Percentiles rank a stretch among this genome's conserved stretches.
phyloP scores from a whole-genome alignment of 345 rosid genomes.

The Eutrema yunnanense region DNA sequence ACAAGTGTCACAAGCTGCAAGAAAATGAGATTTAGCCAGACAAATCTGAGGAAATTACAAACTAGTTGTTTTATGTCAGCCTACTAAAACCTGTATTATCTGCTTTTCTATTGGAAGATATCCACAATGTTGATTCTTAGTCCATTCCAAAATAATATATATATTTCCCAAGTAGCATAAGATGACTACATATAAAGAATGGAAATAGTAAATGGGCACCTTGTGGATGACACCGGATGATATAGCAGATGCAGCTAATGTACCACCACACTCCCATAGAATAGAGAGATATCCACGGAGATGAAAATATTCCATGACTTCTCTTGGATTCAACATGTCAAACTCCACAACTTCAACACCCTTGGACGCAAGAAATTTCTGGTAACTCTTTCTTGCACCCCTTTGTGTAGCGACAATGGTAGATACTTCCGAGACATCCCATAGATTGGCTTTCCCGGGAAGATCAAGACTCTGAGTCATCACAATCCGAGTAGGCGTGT shows the following conservation, averaged over 20 bases:
- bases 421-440: constrained; percentile 78
- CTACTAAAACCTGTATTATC: not conserved
- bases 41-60: not conserved
- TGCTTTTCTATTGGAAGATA: not conserved
- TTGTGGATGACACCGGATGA: constrained; percentile 86
- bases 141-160: not conserved
- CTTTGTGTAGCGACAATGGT: constrained; percentile 87
- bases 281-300: constrained; percentile 89
- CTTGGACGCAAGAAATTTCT: constrained; percentile 70
- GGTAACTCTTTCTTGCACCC: constrained; percentile 87
- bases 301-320: constrained; percentile 91
- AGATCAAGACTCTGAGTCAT: constrained; percentile 78
- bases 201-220: constrained; percentile 30
- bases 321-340: constrained; percentile 87
- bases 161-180: not conserved
- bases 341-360: constrained; percentile 97
- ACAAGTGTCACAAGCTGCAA: not conserved
- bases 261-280: constrained; percentile 96
- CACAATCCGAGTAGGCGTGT: constrained; percentile 78
- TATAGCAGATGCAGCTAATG: constrained; percentile 87
- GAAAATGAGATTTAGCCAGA: not conserved
- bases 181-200: not conserved
- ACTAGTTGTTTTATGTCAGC: not conserved
- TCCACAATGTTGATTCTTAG: not conserved
- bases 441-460: constrained; percentile 83